Evolutionary conservation across 805 yeast genomes (phyloP).

Genomic region (Candida ficus): DNA sequence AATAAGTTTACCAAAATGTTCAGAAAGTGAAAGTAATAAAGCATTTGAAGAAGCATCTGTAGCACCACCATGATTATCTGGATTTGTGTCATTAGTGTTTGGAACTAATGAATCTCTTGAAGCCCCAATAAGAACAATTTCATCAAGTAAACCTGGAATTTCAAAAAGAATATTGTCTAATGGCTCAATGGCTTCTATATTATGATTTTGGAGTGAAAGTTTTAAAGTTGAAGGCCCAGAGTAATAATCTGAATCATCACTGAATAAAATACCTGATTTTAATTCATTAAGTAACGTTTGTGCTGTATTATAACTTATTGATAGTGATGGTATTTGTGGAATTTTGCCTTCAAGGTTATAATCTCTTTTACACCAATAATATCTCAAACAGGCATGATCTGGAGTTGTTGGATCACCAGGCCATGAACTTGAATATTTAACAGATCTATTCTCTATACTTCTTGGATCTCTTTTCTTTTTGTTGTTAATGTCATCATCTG

Average conservation of each 20-base stretch:
- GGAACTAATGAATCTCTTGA: conserved; percentile 43
- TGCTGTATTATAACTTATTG: conserved; percentile 35
- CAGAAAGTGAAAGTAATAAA: conserved; percentile 39
- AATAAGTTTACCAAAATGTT: conserved; percentile 42
- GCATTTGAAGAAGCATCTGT: conserved; percentile 7
- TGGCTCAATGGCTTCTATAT: conserved; percentile 37
- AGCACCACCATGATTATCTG: neutral
- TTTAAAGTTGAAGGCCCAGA: neutral
- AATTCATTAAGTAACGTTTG: neutral
- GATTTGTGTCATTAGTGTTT: neutral
- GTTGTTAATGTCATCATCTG: conserved; percentile 44
- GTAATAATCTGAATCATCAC: neutral
- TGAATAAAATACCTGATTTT: neutral
- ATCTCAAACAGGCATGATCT: conserved; percentile 51
- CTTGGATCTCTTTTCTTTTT: neutral
- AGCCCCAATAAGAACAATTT: conserved; percentile 49
- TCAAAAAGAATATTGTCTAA: conserved; percentile 45
- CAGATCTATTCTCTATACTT: conserved; percentile 60
- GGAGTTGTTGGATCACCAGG: conserved; percentile 83
- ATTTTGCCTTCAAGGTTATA: conserved; percentile 25
- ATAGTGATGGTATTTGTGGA: conserved; percentile 51
- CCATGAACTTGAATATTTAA: conserved; percentile 47
- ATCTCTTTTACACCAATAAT: conserved; percentile 8
- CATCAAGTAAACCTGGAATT: conserved; percentile 54
- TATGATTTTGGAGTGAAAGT: conserved; percentile 19